Base-by-base conservation (phyloP, 2,329 filamentous ascomycete species). In the Aschersonia sp. region DNA sequence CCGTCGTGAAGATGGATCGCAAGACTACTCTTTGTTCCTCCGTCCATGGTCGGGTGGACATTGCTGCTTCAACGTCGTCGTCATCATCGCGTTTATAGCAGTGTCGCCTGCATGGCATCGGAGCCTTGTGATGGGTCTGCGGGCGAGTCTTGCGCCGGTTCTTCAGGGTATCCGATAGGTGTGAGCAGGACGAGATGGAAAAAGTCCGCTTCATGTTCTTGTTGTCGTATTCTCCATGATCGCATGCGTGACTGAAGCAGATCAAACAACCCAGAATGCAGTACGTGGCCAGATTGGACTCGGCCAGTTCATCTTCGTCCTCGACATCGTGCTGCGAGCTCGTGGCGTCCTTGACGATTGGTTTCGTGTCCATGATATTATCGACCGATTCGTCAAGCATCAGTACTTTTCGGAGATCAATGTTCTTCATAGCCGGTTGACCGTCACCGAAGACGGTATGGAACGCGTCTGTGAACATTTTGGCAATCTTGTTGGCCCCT, bases 171-270 rank as follows among this genome's bases (percentile, higher is more conserved):
- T 65, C 61, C 5, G 61, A 62, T 7, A 65, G 56, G n/a, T 56
- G 57, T 5, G 54, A 54, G 30, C 54, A 55, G 3, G 61, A 59
- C 5, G 59, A 56, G 41, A 78, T 63, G 3, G 73, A 75, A 54
- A 78, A 74, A 3, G 70, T 73, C 35, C 72, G 68, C 54, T 77
- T 74, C 50, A 75, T 58, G 44, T 70, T 69, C 44, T 61, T 74
- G 46, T 73, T 71, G 48, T 76, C 72, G 46, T 77, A 78, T 47
- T 78, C 75, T 44, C 76, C 77, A 52, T 80, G 77, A 55, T 80
- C 77, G 50, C 77, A 80, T 9, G 75, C 77, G 57, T 79, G 72
- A 46, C 74, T 74, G 55, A 70, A 75, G 59, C 77, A 80, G 46
- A 78, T 71, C n/a, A 77, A 60, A 53, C 77, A 80, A 9, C 73